phyloP scores from a whole-genome alignment of 768 basidiomycete genomes.

The Gelatoporia subvermispora region DNA sequence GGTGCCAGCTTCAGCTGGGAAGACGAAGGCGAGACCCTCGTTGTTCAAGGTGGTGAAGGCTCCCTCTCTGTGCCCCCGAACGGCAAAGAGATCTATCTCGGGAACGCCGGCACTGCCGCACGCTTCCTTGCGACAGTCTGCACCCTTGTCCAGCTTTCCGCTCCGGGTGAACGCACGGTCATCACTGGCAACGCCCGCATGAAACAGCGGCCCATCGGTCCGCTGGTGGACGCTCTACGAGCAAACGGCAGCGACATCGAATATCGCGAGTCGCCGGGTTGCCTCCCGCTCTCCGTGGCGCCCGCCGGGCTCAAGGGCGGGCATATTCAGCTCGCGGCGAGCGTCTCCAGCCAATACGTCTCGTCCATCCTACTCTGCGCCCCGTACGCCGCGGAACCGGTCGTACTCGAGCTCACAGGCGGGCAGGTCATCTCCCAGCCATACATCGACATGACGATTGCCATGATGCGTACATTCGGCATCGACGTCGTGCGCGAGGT shows the following conservation, averaged over 20 bases:
- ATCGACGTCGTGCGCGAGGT: constrained; percentile 63
- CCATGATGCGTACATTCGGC: constrained; percentile 96
- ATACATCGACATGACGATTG: constrained; percentile 99
- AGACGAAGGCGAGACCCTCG: constrained; percentile 91
- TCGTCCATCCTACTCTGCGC: constrained; percentile 96
- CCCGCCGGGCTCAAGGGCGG: constrained; percentile 82
- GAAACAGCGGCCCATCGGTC: constrained; percentile 97
- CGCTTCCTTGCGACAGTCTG: constrained; percentile 97
- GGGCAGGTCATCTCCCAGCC: constrained; percentile 97
- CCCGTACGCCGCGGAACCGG: constrained; percentile 81
- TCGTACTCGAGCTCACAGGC: constrained; percentile 86
- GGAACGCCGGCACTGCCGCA: constrained; percentile 96
- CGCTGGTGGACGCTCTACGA: constrained; percentile 84
- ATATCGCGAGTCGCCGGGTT: constrained; percentile 77
- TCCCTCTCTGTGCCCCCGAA: constrained; percentile 68
- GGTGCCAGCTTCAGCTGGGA: constrained; percentile 94
- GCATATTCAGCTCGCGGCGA: constrained; percentile 82
- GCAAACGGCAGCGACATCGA: constrained; percentile 75
- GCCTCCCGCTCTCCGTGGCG: constrained; percentile 82
- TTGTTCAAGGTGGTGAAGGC: constrained; percentile 86
- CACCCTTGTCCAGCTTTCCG: constrained; percentile 63
- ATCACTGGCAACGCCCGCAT: constrained; percentile 98
- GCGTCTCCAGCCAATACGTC: constrained; percentile 96
- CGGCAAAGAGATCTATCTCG: constrained; percentile 89
- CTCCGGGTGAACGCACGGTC: constrained; percentile 50